phyloP scores from a whole-genome alignment of 129 eudicot species.

The Flaveria brownii region DNA sequence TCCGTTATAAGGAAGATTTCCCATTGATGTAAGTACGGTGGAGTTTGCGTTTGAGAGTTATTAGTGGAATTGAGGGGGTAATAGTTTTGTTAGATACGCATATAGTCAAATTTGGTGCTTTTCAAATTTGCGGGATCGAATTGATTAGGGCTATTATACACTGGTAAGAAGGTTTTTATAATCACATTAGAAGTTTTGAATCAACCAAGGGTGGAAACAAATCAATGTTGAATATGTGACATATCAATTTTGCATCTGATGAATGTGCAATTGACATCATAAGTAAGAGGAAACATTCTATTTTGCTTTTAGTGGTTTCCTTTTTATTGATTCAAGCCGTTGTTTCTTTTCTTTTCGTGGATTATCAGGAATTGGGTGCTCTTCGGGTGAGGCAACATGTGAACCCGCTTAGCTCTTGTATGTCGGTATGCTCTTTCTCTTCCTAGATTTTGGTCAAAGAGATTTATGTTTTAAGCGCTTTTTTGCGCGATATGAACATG shows the following conservation, averaged over 20 bases:
- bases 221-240: background rate
- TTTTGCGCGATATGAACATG: background rate
- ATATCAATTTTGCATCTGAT: background rate
- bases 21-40: too few species aligned
- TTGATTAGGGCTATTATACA: background rate
- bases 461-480: background rate
- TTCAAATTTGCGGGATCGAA: background rate
- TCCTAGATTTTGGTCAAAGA: background rate
- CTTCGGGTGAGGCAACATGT: slow-evolving; percentile 63
- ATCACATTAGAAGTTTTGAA: background rate
- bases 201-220: background rate
- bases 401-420: slow-evolving; percentile 53
- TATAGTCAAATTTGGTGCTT: too few species aligned
- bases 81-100: too few species aligned
- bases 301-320: background rate
- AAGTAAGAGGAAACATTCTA: background rate
- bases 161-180: background rate
- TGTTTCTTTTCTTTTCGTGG: slow-evolving; percentile 1
- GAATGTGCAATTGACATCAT: slow-evolving; percentile 18
- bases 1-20: too few species aligned
- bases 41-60: too few species aligned
- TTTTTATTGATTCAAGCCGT: background rate
- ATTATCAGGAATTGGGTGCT: slow-evolving; percentile 53
- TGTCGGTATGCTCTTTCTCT: slow-evolving; percentile 22
- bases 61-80: too few species aligned